Evolutionary conservation across 1,139 yeast species (phyloP).

Genomic region (Blastobotrys capitulatus): DNA sequence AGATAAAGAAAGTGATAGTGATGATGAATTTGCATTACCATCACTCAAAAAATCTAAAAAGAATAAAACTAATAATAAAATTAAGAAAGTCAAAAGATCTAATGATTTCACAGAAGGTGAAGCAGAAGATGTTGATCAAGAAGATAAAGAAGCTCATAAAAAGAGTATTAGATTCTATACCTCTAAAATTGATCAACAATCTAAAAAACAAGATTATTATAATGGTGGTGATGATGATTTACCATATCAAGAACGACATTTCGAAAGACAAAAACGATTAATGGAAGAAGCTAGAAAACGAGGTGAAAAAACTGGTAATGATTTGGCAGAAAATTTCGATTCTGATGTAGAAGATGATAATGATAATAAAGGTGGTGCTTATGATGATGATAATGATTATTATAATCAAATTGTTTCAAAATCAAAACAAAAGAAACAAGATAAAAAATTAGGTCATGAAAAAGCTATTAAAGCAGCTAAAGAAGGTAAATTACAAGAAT

Average conservation of each 20-base stretch:
- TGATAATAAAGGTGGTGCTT: conserved; percentile 33
- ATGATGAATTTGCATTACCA: conserved; percentile 46
- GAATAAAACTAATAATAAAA: background rate
- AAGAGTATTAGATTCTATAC: conserved; percentile 91
- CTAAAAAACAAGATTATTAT: conserved; percentile 47
- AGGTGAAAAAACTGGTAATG: conserved; percentile 60
- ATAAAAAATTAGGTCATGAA: conserved; percentile 61
- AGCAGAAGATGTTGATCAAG: conserved; percentile 72
- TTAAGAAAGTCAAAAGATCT: background rate
- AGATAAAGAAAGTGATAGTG: conserved; percentile 22
- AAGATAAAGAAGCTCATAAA: conserved; percentile 79
- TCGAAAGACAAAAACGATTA: conserved; percentile 82
- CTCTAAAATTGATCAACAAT: conserved; percentile 77
- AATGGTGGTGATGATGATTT: conserved; percentile 79
- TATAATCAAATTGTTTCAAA: conserved; percentile 48
- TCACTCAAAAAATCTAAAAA: conserved; percentile 31
- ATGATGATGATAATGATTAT: conserved; percentile 37
- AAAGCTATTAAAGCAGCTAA: conserved; percentile 74
- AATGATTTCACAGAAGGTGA: conserved; percentile 58
- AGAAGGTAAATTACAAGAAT: conserved; percentile 74
- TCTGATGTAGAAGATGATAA: conserved; percentile 40
- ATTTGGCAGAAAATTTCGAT: conserved; percentile 42
- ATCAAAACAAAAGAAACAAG: conserved; percentile 44
- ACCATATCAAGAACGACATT: conserved; percentile 87
- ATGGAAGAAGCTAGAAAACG: conserved; percentile 84